Percentiles rank a stretch among this genome's conserved stretches.
These are phyloP conservation scores for Suhomyces guaymorum DNA, from an alignment of 1,139 yeast species.

Conservation along the genomic window DNA sequence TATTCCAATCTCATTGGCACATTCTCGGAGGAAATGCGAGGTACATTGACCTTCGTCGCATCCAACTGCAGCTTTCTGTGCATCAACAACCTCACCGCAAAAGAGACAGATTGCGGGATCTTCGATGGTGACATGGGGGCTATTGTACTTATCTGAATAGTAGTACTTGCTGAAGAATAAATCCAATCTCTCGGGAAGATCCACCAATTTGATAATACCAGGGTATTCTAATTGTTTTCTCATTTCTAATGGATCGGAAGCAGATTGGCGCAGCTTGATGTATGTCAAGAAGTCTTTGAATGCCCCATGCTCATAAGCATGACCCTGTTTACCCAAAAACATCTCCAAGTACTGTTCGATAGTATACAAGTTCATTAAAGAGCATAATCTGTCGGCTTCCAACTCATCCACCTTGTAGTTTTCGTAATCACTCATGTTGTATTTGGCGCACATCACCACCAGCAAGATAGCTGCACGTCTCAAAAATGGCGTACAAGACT, in stretches of 20 bases:
- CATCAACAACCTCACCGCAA: constrained; percentile 70
- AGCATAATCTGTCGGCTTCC: constrained; percentile 62
- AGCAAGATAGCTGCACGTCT: constrained; percentile 66
- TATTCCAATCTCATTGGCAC: constrained; percentile 73
- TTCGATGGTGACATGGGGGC: constrained; percentile 45
- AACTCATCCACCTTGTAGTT: constrained; percentile 20
- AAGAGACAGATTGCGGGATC: constrained; percentile 89
- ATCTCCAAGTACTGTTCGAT: constrained; percentile 14
- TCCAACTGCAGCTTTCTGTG: constrained; percentile 61
- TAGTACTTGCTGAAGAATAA: constrained; percentile 63
- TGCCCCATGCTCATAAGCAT: constrained; percentile 18
- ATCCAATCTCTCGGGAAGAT: constrained; percentile 69
- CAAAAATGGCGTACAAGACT: constrained; percentile 64
- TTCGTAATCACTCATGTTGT: constrained; percentile 35
- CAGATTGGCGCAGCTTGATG: background rate
- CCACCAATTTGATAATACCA: constrained; percentile 59
- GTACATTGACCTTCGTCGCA: constrained; percentile 65
- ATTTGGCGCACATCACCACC: constrained; percentile 57
- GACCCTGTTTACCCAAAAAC: no score
- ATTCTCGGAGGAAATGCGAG: constrained; percentile 60
- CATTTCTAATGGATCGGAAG: constrained; percentile 10
- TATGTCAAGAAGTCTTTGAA: constrained; percentile 17
- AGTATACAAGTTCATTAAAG: constrained; percentile 53
- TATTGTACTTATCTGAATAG: constrained; percentile 45
- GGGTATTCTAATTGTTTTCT: constrained; percentile 56